Percentiles rank a stretch among this genome's conserved stretches.
Conservation (phyloP, 352 stramenopile species). For the Aphanomyces astaci region DNA sequence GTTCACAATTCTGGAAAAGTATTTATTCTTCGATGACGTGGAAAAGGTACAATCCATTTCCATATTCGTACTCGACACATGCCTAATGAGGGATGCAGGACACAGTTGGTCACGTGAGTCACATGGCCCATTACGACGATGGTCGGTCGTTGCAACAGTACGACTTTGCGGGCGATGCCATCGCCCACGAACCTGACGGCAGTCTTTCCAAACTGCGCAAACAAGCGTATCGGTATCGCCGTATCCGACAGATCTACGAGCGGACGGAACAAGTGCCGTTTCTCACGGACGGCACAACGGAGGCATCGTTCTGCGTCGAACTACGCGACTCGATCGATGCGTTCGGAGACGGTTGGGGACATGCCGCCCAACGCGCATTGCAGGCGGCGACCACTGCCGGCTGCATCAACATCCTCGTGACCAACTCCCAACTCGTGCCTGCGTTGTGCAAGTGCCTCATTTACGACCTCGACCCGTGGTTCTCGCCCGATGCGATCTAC, state of each 20-base stretch:
- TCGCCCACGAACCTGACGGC: not conserved
- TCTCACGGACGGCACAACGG: conserved; percentile 35
- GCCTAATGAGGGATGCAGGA: conserved; percentile 1
- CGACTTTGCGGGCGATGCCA: conserved; percentile 13
- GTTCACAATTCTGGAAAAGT: conserved; percentile 63
- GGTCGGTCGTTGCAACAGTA: not conserved
- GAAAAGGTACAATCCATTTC: conserved; percentile 49
- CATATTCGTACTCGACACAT: not conserved
- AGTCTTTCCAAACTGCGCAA: conserved; percentile 5
- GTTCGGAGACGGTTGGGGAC: conserved; percentile 61
- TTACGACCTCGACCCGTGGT: conserved; percentile 66
- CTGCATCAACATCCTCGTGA: conserved; percentile 58
- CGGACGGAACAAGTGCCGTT: conserved; percentile 54
- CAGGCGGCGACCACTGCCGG: conserved; percentile 34
- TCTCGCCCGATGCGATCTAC: conserved; percentile 68
- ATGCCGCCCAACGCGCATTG: conserved; percentile 51
- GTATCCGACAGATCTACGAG: conserved; percentile 76
- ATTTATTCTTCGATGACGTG: conserved; percentile 79
- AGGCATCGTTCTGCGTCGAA: conserved; percentile 70
- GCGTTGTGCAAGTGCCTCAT: conserved; percentile 79
- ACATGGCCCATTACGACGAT: conserved; percentile 18
- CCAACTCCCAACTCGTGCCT: conserved; percentile 71
- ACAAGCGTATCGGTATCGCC: conserved; percentile 36
- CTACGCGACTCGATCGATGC: conserved; percentile 60
- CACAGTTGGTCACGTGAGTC: conserved; percentile 15